Conservation (phyloP, 2,329 filamentous ascomycete species). For the Cladobotryum protrusum region DNA sequence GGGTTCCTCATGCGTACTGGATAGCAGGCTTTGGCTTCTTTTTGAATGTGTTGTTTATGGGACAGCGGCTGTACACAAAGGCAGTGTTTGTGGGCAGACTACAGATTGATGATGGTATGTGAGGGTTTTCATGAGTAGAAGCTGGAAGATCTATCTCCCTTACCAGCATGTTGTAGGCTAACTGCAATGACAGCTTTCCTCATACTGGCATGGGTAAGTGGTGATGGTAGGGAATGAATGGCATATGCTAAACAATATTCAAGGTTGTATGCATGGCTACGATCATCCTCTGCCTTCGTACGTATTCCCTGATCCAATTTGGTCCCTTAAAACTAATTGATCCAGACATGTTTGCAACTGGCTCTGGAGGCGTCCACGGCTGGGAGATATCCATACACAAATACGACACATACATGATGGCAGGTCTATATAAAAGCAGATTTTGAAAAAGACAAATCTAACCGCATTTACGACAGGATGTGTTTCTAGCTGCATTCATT, state of each 20-base stretch:
- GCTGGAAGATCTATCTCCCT: not conserved
- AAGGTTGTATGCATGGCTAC: no score
- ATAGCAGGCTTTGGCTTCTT: conserved; percentile 16
- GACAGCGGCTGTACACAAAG: conserved; percentile 23
- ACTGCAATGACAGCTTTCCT: no score
- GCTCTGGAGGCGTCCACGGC: conserved; percentile 22
- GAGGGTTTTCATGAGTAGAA: no score
- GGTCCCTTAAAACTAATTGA: conserved; percentile 13
- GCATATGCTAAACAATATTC: no score
- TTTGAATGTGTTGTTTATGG: conserved; percentile 18
- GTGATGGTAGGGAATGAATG: no score
- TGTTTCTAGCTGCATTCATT: no score
- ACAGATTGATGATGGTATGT: conserved; percentile 22
- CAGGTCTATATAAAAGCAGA: conserved; percentile 3
- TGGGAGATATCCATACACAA: conserved; percentile 26
- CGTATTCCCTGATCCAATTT: conserved; percentile 1
- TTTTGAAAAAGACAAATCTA: not conserved
- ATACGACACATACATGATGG: conserved; percentile 22
- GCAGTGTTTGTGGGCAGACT: conserved; percentile 17
- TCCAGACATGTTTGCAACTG: conserved; percentile 23
- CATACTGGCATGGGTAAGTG: no score
- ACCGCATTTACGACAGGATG: conserved; percentile 11
- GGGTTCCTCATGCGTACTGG: conserved; percentile 18
- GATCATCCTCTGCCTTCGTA: no score
- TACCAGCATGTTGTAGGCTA: conserved; percentile 10